These are phyloP conservation scores for Penicillium cosmopolitanum DNA, from an alignment of 495 filamentous ascomycete genomes.

Conservation along the genomic window DNA sequence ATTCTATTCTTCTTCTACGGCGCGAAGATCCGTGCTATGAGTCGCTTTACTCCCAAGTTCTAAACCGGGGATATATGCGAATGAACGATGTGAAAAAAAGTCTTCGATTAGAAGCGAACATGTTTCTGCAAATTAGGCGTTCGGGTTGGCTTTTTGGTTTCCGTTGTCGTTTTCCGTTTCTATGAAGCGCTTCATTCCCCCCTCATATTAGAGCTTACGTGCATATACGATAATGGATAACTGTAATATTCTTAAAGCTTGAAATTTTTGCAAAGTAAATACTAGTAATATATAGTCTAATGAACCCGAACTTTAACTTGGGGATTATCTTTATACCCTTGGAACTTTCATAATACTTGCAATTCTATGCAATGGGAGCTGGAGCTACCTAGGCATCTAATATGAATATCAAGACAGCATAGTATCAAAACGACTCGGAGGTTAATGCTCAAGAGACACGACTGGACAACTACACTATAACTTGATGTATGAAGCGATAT, in stretches of 20 bases:
- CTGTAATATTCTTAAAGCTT: too few species aligned
- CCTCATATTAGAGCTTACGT: constrained; percentile 9
- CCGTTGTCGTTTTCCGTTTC: neutral
- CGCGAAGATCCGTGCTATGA: constrained; percentile 59
- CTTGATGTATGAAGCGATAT: neutral
- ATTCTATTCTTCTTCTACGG: constrained; percentile 73
- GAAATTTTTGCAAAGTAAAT: too few species aligned
- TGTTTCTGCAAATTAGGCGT: neutral
- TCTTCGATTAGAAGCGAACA: too few species aligned
- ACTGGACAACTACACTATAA: neutral
- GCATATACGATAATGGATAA: constrained; percentile 8
- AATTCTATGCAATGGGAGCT: too few species aligned
- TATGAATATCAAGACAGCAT: too few species aligned
- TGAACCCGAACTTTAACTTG: too few species aligned
- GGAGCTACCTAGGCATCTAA: too few species aligned
- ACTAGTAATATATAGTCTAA: too few species aligned
- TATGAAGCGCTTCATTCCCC: constrained; percentile 4
- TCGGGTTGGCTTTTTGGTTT: neutral
- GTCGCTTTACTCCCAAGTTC: constrained; percentile 51
- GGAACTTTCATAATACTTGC: too few species aligned
- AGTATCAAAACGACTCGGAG: too few species aligned
- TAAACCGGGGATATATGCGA: constrained; percentile 12
- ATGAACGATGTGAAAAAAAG: too few species aligned
- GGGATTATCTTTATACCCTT: too few species aligned
- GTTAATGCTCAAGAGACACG: neutral